Percentiles rank a stretch among this genome's conserved stretches.
phyloP scores from a whole-genome alignment of 192 early-diverging fungal genomes.

The Lobosporangium transversale region DNA sequence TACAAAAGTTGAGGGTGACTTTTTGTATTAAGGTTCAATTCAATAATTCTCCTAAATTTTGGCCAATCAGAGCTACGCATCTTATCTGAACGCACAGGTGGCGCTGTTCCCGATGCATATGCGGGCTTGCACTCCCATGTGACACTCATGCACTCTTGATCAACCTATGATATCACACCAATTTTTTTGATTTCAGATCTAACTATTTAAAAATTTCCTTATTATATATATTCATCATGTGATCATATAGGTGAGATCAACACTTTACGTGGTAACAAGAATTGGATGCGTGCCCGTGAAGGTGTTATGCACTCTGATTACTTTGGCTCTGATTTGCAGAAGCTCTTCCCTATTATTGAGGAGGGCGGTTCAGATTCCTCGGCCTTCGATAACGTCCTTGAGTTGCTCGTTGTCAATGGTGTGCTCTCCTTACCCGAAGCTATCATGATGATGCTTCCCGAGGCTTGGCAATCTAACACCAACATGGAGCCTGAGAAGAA shows the following conservation, averaged over 20 bases:
- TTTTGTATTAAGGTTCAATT: slow-evolving; percentile 37
- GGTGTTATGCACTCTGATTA: slow-evolving; percentile 89
- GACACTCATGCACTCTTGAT: slow-evolving; percentile 14
- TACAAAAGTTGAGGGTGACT: no score
- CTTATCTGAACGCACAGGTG: slow-evolving; percentile 36
- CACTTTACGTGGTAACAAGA: slow-evolving; percentile 98
- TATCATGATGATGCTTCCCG: slow-evolving; percentile 99
- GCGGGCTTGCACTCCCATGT: slow-evolving; percentile 33
- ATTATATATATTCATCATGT: not conserved
- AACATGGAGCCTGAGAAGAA: slow-evolving; percentile 87
- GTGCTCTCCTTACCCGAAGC: slow-evolving; percentile 92
- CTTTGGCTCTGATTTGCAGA: slow-evolving; percentile 81
- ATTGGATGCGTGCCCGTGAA: slow-evolving; percentile 99
- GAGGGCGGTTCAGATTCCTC: slow-evolving; percentile 96
- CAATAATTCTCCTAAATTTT: slow-evolving; percentile 39
- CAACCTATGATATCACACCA: slow-evolving; percentile 34
- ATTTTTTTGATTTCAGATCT: no score
- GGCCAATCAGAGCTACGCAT: slow-evolving; percentile 41
- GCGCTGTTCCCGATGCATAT: slow-evolving; percentile 21
- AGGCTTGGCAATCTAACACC: slow-evolving; percentile 95
- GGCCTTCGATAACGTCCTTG: slow-evolving; percentile 96
- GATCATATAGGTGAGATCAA: slow-evolving; percentile 90
- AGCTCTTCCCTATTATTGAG: slow-evolving; percentile 94
- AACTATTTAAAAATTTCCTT: not conserved
- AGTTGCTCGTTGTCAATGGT: slow-evolving; percentile 92